Conservation (phyloP, 2,329 filamentous ascomycete species). For the Fusarium abutilonis region DNA sequence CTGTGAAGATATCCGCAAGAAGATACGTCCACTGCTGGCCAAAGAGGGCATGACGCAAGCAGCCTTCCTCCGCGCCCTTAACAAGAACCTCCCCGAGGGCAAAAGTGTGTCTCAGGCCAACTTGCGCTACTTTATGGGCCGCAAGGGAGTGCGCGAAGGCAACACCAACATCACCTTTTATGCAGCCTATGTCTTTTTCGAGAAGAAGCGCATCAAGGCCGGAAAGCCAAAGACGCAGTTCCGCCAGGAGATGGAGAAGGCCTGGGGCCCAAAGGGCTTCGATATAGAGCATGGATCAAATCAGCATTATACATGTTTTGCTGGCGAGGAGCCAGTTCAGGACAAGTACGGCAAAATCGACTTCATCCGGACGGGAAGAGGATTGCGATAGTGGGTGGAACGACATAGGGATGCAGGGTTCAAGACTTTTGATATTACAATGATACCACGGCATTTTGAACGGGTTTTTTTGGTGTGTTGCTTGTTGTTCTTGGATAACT, state of each 20-base stretch:
- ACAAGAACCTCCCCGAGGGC: conserved; percentile 52
- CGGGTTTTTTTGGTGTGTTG: not conserved
- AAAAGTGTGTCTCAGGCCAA: conserved; percentile 55
- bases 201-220: conserved; percentile 64
- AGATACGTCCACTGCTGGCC: conserved; percentile 62
- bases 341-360: conserved; percentile 40
- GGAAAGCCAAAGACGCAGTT: conserved; percentile 62
- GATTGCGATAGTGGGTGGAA: not conserved
- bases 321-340: conserved; percentile 12
- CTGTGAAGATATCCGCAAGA: conserved; percentile 66
- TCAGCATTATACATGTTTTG: conserved; percentile 13
- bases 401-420: not conserved
- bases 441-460: conserved; percentile 8
- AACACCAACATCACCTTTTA: conserved; percentile 63
- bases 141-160: conserved; percentile 59
- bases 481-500: not conserved
- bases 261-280: conserved; percentile 44
- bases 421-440: not conserved
- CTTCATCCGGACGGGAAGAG: conserved; percentile 4
- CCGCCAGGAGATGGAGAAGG: conserved; percentile 61
- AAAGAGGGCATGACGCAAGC: conserved; percentile 60
- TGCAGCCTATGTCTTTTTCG: conserved; percentile 66
- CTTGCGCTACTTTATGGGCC: conserved; percentile 60
- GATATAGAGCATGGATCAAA: conserved; percentile 32
- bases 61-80: conserved; percentile 60